Evolutionary conservation across 768 basidiomycete species (phyloP).

Genomic region (Strobilomyces dryophilus): DNA sequence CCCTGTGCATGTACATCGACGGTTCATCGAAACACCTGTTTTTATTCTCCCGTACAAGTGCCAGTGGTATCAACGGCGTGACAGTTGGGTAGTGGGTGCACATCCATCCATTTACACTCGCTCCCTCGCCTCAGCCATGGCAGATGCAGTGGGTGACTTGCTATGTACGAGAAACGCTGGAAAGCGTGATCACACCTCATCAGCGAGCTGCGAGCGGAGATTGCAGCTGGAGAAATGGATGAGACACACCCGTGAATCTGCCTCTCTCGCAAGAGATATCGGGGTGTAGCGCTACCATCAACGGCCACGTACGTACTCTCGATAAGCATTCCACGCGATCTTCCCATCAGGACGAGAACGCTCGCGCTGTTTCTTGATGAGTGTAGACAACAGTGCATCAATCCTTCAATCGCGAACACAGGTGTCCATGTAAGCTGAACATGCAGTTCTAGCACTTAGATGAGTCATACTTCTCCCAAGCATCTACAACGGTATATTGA

Average conservation of each 20-base stretch:
- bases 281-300: background rate
- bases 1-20: too few species aligned
- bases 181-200: background rate
- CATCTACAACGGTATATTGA: too few species aligned
- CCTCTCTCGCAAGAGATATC: constrained; percentile 3
- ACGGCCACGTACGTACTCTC: background rate
- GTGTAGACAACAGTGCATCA: background rate
- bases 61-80: too few species aligned
- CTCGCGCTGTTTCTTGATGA: constrained; percentile 1
- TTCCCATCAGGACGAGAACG: constrained; percentile 4
- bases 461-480: background rate
- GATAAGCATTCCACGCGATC: background rate
- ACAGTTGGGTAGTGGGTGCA: too few species aligned
- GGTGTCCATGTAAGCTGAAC: background rate
- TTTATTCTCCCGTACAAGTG: too few species aligned
- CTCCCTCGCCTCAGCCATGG: constrained; percentile 10
- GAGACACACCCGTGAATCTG: background rate
- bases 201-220: background rate
- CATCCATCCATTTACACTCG: too few species aligned
- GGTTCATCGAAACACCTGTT: too few species aligned
- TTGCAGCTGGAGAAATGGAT: background rate
- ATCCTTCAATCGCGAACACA: background rate
- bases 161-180: background rate
- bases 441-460: background rate
- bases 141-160: background rate